Evolutionary conservation across 2,329 filamentous ascomycete species (phyloP).

Genomic region (Neopestalotiopsis clavispora): DNA sequence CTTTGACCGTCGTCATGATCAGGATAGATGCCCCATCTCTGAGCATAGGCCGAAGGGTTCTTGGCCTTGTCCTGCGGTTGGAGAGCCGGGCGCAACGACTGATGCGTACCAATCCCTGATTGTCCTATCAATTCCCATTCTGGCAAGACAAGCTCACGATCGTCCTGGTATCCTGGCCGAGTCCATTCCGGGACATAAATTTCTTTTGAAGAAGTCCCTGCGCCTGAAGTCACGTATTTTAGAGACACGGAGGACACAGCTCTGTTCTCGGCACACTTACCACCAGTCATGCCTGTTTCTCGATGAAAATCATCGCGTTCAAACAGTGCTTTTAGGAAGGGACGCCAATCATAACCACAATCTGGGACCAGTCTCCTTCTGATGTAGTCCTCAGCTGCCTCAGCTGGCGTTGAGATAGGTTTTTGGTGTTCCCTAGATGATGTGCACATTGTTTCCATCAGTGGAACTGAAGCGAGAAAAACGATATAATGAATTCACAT

Average conservation of each 20-base stretch:
- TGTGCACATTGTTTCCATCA: background rate
- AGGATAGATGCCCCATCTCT: slow-evolving; percentile 32
- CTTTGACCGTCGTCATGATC: slow-evolving; percentile 32
- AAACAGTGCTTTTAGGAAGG: slow-evolving; percentile 22
- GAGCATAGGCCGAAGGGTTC: slow-evolving; percentile 29
- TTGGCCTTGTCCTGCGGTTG: slow-evolving; percentile 23
- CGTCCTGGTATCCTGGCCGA: background rate
- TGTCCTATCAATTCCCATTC: background rate
- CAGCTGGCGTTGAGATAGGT: background rate
- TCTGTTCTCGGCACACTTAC: background rate
- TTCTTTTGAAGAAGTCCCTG: background rate
- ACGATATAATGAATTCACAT: background rate
- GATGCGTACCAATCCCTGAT: background rate
- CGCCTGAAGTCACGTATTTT: too few relatives aligned
- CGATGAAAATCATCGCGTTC: slow-evolving; percentile 5
- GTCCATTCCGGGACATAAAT: slow-evolving; percentile 8
- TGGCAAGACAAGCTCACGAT: background rate
- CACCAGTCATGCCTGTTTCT: background rate
- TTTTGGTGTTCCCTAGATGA: background rate
- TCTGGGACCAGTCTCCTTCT: background rate
- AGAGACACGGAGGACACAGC: background rate
- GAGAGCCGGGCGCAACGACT: slow-evolving; percentile 28
- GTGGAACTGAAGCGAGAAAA: background rate
- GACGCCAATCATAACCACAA: slow-evolving; percentile 21
- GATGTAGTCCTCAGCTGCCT: background rate